Evolutionary conservation across 2,329 filamentous ascomycete genomes (phyloP).

Genomic region (Anisogramma anomala): DNA sequence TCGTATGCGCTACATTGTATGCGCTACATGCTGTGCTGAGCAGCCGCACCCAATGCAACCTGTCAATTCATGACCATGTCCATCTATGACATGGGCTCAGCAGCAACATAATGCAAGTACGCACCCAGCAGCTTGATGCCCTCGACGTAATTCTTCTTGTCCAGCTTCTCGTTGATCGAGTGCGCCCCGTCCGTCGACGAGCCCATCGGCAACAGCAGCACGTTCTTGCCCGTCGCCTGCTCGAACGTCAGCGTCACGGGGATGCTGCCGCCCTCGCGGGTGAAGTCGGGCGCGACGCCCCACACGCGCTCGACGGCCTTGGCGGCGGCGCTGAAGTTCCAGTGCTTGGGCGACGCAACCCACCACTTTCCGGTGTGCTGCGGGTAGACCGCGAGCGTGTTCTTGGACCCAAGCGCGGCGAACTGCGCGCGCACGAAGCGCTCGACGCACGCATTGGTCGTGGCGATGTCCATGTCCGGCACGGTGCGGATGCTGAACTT

Average conservation of each 20-base stretch:
- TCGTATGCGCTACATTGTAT: too few relatives aligned
- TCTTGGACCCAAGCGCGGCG: constrained; percentile 82
- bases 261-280: constrained; percentile 92
- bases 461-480: constrained; percentile 88
- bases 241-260: constrained; percentile 96
- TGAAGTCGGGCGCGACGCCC: constrained; percentile 87
- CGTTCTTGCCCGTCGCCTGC: constrained; percentile 95
- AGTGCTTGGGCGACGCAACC: constrained; percentile 95
- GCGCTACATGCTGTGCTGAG: neutral
- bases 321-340: constrained; percentile 90
- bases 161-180: constrained; percentile 97
- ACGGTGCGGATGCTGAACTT: constrained; percentile 98
- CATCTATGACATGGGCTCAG: constrained; percentile 50
- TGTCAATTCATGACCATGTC: neutral
- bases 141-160: constrained; percentile 95
- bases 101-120: constrained; percentile 91
- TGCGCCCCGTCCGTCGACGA: constrained; percentile 94
- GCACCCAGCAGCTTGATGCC: constrained; percentile 91
- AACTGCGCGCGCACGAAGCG: constrained; percentile 77
- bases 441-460: constrained; percentile 76
- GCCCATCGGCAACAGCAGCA: constrained; percentile 89
- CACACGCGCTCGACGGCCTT: constrained; percentile 97
- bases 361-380: constrained; percentile 97
- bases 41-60: neutral
- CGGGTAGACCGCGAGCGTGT: constrained; percentile 68